Conservation (phyloP, 805 yeast species). For the Ogataea methylovora region DNA sequence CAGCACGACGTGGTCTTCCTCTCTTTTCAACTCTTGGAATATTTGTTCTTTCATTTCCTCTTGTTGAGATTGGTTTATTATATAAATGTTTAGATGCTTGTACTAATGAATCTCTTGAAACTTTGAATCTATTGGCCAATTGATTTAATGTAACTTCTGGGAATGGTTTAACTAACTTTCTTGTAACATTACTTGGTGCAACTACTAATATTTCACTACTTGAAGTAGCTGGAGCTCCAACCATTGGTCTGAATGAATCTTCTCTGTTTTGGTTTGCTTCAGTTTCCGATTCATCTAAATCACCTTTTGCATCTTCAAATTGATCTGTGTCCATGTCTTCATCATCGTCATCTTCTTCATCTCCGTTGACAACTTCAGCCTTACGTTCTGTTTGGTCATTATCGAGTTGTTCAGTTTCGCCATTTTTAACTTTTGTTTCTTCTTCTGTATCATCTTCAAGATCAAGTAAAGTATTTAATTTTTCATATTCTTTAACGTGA, state of each 20-base stretch:
- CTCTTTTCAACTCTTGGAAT: background rate
- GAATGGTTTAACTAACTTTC: conserved; percentile 19
- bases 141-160: conserved; percentile 21
- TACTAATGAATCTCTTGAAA: conserved; percentile 12
- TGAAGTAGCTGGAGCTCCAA: conserved; percentile 16
- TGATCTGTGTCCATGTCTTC: background rate
- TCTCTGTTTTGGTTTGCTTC: background rate
- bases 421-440: too few relatives aligned
- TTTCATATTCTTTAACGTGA: conserved; percentile 12
- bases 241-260: conserved; percentile 16
- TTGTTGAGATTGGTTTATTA: background rate
- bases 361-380: background rate
- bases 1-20: background rate
- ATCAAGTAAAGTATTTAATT: conserved; percentile 9
- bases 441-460: conserved; percentile 10
- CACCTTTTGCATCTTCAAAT: background rate
- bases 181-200: conserved; percentile 12
- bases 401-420: too few relatives aligned
- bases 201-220: conserved; percentile 10
- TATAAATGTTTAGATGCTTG: background rate
- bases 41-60: background rate
- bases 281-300: background rate
- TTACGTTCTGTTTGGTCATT: too few relatives aligned
- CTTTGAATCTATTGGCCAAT: conserved; percentile 18
- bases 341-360: background rate